These are phyloP conservation scores for Alternaria solani DNA, from an alignment of 2,329 filamentous ascomycete species.

Conservation along the genomic window DNA sequence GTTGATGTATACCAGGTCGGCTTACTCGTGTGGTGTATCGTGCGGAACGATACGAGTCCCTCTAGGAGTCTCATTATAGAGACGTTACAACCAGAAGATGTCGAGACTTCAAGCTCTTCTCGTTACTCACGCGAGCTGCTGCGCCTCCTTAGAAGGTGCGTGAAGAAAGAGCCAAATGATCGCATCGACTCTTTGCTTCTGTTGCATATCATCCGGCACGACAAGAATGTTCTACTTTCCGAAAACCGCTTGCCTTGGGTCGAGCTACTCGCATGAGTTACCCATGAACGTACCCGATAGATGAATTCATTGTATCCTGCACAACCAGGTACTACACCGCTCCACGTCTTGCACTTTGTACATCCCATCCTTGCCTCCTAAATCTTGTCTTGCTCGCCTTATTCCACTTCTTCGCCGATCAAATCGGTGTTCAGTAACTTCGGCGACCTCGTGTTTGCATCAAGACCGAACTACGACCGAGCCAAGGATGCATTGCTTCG, in stretches of 20 bases:
- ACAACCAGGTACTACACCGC: background rate
- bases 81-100: background rate
- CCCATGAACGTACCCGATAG: background rate
- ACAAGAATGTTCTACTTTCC: background rate
- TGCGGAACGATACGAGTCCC: background rate
- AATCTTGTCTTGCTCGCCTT: background rate
- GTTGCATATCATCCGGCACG: background rate
- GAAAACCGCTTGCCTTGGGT: background rate
- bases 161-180: background rate
- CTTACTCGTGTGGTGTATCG: background rate
- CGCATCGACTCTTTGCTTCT: background rate
- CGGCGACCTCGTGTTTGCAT: background rate
- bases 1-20: conserved; percentile 1
- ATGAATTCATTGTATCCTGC: background rate
- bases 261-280: background rate
- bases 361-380: background rate
- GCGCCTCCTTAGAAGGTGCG: background rate
- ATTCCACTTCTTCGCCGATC: background rate
- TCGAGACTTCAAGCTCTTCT: background rate
- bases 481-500: background rate
- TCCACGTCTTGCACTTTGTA: background rate
- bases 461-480: background rate
- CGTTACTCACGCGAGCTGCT: background rate
- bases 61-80: background rate
- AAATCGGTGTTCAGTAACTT: background rate